Percentiles rank a stretch among this genome's conserved stretches.
Evolutionary conservation across 768 basidiomycete species (phyloP).

Genomic region (Boletus reticuloceps): DNA sequence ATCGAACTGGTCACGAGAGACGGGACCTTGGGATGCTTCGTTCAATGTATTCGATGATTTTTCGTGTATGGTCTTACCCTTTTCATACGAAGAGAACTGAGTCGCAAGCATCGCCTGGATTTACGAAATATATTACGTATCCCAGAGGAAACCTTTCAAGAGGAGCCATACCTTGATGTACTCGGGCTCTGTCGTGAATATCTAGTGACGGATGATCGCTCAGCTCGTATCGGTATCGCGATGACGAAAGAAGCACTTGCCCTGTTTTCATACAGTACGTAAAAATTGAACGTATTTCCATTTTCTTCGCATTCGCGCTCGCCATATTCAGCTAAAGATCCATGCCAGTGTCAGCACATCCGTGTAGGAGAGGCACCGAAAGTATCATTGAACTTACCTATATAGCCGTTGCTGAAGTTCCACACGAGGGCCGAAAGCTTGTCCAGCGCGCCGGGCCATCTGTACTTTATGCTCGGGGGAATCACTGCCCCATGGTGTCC

Average conservation of each 20-base stretch:
- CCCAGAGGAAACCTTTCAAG: neutral
- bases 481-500: slow-evolving; percentile 44
- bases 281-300: slow-evolving; percentile 25
- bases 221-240: neutral
- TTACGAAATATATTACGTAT: neutral
- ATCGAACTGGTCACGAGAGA: slow-evolving; percentile 22
- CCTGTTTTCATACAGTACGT: slow-evolving; percentile 27
- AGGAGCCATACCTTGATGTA: slow-evolving; percentile 34
- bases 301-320: slow-evolving; percentile 10
- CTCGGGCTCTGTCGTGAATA: slow-evolving; percentile 39
- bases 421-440: slow-evolving; percentile 38
- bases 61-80: slow-evolving; percentile 24
- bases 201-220: slow-evolving; percentile 19
- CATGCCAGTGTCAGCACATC: neutral
- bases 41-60: slow-evolving; percentile 1
- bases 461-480: slow-evolving; percentile 38
- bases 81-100: slow-evolving; percentile 35
- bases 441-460: slow-evolving; percentile 46
- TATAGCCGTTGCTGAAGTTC: slow-evolving; percentile 45
- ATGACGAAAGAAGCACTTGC: slow-evolving; percentile 6
- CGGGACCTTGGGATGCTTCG: slow-evolving; percentile 15
- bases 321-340: slow-evolving; percentile 10
- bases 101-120: slow-evolving; percentile 37
- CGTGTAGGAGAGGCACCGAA: neutral
- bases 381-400: slow-evolving; percentile 32